Conservation (phyloP, 306 rosid species). For the Ammopiptanthus mongolicus region DNA sequence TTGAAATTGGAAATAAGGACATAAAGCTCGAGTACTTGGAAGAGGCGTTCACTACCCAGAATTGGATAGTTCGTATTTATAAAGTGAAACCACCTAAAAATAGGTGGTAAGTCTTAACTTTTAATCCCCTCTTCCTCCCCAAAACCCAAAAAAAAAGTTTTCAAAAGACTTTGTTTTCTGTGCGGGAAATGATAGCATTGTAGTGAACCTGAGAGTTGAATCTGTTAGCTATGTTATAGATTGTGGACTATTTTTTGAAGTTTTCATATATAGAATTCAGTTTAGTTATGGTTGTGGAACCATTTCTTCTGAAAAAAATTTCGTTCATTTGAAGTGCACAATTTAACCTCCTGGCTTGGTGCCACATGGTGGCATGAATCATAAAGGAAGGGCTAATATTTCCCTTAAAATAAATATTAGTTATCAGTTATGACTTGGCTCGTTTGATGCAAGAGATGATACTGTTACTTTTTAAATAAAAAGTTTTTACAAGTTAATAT, state of each 20-base stretch:
- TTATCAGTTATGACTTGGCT: not conserved
- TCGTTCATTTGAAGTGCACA: not conserved
- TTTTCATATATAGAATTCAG: slow-evolving; percentile 35
- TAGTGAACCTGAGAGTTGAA: slow-evolving; percentile 35
- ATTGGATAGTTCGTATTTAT: slow-evolving; percentile 99
- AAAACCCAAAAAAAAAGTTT: not conserved
- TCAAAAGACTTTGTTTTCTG: not conserved
- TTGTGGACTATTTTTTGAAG: slow-evolving; percentile 29
- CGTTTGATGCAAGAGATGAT: not conserved
- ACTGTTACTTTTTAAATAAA: not conserved
- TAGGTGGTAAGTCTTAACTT: slow-evolving; percentile 59
- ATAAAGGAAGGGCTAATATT: not conserved
- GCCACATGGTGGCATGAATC: not conserved
- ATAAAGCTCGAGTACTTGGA: slow-evolving; percentile 91
- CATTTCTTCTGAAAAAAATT: not conserved
- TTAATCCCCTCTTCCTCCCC: not conserved
- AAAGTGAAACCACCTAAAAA: slow-evolving; percentile 98
- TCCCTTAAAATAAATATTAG: not conserved
- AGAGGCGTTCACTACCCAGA: slow-evolving; percentile 95
- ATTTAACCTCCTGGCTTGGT: not conserved
- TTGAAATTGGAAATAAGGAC: slow-evolving; percentile 97
- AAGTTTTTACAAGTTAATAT: not conserved
- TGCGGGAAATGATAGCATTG: slow-evolving; percentile 38
- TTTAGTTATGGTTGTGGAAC: not conserved
- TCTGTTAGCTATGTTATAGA: slow-evolving; percentile 23